Evolutionary conservation across 2,329 filamentous ascomycete species (phyloP), one percentile per base, ranked within the genome.

Genomic region (Ceratocystis alfenasii): DNA sequence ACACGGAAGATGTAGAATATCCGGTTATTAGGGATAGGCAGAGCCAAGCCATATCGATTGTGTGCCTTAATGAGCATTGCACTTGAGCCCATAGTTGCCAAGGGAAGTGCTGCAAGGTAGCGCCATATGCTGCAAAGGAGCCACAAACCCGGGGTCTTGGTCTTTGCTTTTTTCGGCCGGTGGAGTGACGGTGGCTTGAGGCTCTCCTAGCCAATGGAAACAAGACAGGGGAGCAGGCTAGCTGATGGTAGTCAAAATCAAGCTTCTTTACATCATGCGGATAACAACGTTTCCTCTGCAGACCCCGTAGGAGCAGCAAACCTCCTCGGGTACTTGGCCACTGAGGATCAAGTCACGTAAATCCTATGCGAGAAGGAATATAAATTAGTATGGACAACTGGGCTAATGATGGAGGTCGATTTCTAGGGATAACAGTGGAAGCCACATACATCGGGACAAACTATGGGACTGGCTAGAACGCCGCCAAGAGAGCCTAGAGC

Each of bases 291-390:
- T 77, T 64, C 77, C 77, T 65, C 79, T 78, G 73, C 80, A 83
- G 44, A 74, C 74, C 62, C 81, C 80, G 68, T 82, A 81, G n/a
- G 78, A 78, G 71, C 81, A 83, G 72, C 81, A 83, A 12, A 73
- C 77, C 33, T 80, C 77, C n/a, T 79, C 75, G 22, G 76, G 74
- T 67, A 80, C 74, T 33, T 76, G 72, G 64, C 80, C 79, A 33
- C 73, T 77, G 60, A 83, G 76, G 48, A 83, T 83, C 15, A 72
- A 70, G 69, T 78, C 77, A 64, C 75, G 62, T 15, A 68, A 20
- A 15, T 67, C 53, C 68, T 69, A 59, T 33, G 57, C 10, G 6
- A 12, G 20, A 41, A 30, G n/a, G 33, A 5, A 28, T 5, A 36
- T 22, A n/a, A 22, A 15, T 36, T 8, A 46, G 22, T 57, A 65